Evolutionary conservation across 1,284 basidiomycete genomes (phyloP), one percentile per base, ranked within the genome.

Genomic region (Lentinus polychrous): DNA sequence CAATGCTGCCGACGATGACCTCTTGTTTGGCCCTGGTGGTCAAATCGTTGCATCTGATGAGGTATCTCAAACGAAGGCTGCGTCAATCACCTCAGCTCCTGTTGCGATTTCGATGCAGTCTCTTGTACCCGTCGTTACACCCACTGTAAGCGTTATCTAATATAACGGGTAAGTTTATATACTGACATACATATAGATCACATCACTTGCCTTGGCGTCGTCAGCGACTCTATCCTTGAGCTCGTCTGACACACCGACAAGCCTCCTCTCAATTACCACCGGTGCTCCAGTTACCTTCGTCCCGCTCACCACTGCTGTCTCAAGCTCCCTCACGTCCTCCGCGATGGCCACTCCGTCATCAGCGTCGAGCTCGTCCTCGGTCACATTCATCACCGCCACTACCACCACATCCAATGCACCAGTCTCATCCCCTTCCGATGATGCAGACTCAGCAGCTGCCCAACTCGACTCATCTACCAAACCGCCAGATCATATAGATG

Each of bases 11-110:
- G 45, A 47, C 17, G 45, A 45, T 23, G 43, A 46, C 14, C 41
- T 55, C 20, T 35, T 50, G 2, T 39, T 55, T 15, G 53, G 53
- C 42, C 53, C 53, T 40, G 50, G 50, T 18, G 53, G 53, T 36
- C 47, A 52, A 27, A 43, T 55, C 2, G 40, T 52, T 14, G 53
- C 44, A 11, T 34, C 51, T 23, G 36, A 46, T 20, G 46, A 33
- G 43, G 24, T 20, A 18, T 14, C 18, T n/a, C 39, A 15, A 50
- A 50, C 18, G 36, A 23, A 8, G 22, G 20, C 8, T 7, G 37
- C 15, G 8, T 15, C 17, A 23, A 8, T 6, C 10, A 40, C 17
- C 18, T 22, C 8, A 14, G 17, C 39, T 22, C 17, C 39, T 14
- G 39, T 22, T 40, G 17, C 17, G 12, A 40, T 8, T 20, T 22